These are phyloP conservation scores for Senna tora DNA, from an alignment of 306 rosid genomes.

Conservation along the genomic window DNA sequence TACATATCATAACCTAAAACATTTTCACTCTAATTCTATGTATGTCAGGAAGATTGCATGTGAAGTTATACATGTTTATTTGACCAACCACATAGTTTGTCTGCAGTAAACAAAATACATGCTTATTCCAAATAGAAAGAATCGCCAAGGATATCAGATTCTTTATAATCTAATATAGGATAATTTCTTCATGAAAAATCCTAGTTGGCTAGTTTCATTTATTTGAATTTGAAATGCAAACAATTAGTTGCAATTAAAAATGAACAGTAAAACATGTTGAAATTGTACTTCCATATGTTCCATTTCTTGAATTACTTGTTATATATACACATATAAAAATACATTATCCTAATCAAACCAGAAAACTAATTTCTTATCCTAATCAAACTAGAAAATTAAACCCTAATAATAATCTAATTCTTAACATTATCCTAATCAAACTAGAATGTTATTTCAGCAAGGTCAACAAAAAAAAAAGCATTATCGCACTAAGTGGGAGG, in stretches of 20 bases:
- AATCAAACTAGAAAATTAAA: too few relatives aligned
- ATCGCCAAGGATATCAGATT: background rate
- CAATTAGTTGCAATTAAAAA: background rate
- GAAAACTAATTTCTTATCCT: too few relatives aligned
- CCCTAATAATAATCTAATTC: too few relatives aligned
- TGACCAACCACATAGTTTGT: background rate
- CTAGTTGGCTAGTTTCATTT: background rate
- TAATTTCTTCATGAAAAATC: background rate
- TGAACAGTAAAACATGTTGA: too few relatives aligned
- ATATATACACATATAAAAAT: too few relatives aligned
- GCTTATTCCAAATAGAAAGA: background rate
- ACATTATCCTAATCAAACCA: too few relatives aligned
- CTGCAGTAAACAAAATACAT: background rate
- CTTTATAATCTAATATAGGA: background rate
- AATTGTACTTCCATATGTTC: too few relatives aligned
- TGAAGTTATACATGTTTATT: background rate
- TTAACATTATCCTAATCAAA: too few relatives aligned
- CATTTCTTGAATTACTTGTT: too few relatives aligned
- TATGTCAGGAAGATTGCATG: background rate
- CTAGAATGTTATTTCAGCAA: too few relatives aligned
- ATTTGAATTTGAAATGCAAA: background rate
- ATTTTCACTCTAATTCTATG: constrained; percentile 4
- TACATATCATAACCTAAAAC: background rate
- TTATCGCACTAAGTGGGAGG: too few relatives aligned
- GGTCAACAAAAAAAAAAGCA: too few relatives aligned